Evolutionary conservation across 495 filamentous ascomycete genomes (phyloP), one percentile per base, ranked within the genome.

Genomic region (Copromyces sp.): DNA sequence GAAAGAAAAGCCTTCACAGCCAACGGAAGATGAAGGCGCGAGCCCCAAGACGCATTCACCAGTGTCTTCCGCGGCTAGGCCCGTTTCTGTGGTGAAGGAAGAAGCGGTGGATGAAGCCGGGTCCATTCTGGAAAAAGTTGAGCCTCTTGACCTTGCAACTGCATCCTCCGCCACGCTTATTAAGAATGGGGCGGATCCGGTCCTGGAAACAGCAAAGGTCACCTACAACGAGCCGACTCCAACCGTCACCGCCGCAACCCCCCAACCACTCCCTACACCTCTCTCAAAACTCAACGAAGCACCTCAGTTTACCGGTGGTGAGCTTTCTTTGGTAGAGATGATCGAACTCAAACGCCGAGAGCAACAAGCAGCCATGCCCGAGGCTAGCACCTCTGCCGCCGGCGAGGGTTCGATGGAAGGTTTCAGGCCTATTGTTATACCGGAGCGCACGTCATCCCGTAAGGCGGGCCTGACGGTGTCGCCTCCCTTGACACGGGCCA

Each of bases 61-160:
- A 42, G 70, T 76, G 29, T 75, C 79, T 0, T 79, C 82, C 4
- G 74, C 74, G 11, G 71, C 77, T 8, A 70, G 69, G 17, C 70
- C 74, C 65, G 9, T 75, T 70, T 38, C 74, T 39, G 39, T 53
- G 44, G 47, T 76, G 70, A 47, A 74, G 74, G 70, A 78, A 45
- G 73, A 74, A 35, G 59, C 44, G 16, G 70, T 68, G 1, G 47
- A 61, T 17, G 41, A 75, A 68, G 73, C 76, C n/a, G 78, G 75
- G 12, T 69, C 73, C 72, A 61, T 78, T 69, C 69, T 83, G 39
- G 86, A 91, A 40, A 87, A 89, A 75, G 86, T 92, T 35, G 87
- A 88, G 35, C 90, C 92, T 74, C 83, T 94, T 3, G 92, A 95
- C 76, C 85, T 94, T 45, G 91, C 91, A n/a, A 83, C 90, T 14